Evolutionary conservation across 129 eudicot species (phyloP).

Genomic region (Scalesia atractyloides): DNA sequence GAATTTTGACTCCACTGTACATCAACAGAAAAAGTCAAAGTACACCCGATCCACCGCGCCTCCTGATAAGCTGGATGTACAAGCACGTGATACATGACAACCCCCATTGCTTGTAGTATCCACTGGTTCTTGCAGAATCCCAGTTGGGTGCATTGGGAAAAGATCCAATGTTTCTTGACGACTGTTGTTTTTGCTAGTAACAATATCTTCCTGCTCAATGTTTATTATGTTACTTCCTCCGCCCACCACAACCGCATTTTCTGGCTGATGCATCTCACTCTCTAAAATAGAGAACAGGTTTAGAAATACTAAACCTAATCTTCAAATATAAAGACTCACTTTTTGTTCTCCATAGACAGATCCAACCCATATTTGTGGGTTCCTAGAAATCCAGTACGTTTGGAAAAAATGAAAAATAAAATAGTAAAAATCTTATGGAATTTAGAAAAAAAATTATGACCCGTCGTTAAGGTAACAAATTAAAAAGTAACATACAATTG

Average conservation of each 20-base stretch:
- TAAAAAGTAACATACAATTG: no score
- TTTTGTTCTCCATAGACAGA: no score
- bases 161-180: conserved; percentile 61
- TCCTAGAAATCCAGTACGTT: no score
- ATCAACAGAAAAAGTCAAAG: conserved; percentile 54
- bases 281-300: no score
- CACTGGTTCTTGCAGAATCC: conserved; percentile 41
- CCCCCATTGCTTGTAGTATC: not conserved
- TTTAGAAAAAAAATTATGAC: no score
- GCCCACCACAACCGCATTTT: not conserved
- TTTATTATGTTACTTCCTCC: conserved; percentile 7
- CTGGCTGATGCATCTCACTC: not conserved
- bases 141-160: conserved; percentile 80
- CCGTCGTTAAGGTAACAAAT: no score
- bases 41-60: conserved; percentile 27
- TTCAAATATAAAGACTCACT: no score
- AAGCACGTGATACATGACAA: conserved; percentile 24
- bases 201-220: conserved; percentile 2
- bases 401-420: no score
- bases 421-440: no score
- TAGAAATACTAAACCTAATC: no score
- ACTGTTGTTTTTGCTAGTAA: not conserved
- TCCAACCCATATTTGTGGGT: no score
- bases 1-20: conserved; percentile 8
- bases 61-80: conserved; percentile 33